Conservation (phyloP, 176 grass and related monocot genomes). For the Aegilops speltoides region DNA sequence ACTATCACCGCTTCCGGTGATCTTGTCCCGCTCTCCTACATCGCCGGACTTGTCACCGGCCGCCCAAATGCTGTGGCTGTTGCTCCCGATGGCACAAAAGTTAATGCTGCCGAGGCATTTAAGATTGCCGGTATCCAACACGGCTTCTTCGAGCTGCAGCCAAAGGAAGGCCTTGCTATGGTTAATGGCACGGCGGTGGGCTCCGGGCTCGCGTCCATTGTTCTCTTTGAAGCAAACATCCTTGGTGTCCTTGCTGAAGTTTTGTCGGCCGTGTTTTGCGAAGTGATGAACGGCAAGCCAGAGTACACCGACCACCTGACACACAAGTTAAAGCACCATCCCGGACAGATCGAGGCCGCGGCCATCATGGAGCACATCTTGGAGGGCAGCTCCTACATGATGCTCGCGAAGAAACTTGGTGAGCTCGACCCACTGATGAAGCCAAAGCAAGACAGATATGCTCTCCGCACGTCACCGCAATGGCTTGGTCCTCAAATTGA, state of each 20-base stretch:
- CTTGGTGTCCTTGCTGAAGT: background rate
- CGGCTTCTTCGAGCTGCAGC: slow-evolving; percentile 70
- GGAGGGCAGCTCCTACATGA: slow-evolving; percentile 57
- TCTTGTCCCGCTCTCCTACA: background rate
- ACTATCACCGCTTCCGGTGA: background rate
- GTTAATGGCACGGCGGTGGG: slow-evolving; percentile 90
- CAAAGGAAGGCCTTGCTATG: slow-evolving; percentile 82
- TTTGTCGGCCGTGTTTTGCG: slow-evolving; percentile 43
- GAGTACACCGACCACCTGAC: slow-evolving; percentile 85
- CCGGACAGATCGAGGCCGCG: slow-evolving; percentile 62
- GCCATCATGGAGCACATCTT: slow-evolving; percentile 66
- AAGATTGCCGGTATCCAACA: slow-evolving; percentile 15
- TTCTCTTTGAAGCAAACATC: background rate
- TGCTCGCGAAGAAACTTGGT: slow-evolving; percentile 45
- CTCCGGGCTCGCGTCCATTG: slow-evolving; percentile 63
- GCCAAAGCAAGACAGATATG: slow-evolving; percentile 64
- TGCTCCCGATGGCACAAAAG: background rate
- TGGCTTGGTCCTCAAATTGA: slow-evolving; percentile 30
- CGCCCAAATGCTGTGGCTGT: background rate
- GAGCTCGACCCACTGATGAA: slow-evolving; percentile 57
- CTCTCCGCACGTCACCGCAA: slow-evolving; percentile 58
- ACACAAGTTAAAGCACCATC: slow-evolving; percentile 79
- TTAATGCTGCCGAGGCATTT: slow-evolving; percentile 13
- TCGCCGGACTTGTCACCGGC: background rate
- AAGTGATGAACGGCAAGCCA: slow-evolving; percentile 80